Evolutionary conservation across 352 stramenopile species (phyloP), one percentile per base, ranked within the genome.

Genomic region (Thalassiosira ordinaria): DNA sequence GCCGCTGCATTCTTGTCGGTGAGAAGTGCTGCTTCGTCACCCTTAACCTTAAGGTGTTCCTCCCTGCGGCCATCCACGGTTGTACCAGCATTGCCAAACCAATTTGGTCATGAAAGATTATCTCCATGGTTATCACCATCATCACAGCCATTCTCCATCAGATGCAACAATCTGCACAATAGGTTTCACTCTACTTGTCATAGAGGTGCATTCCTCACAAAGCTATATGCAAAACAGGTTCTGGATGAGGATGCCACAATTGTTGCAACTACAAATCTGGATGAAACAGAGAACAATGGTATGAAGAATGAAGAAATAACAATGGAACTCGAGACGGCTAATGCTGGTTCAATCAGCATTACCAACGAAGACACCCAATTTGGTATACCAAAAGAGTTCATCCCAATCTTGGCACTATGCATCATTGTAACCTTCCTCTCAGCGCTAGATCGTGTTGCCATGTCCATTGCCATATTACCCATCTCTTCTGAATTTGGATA

Each of bases 381-480:
- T n/a, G n/a, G n/a, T n/a, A 52, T 59, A 37, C 62, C 47, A 20
- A 41, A 55, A 52, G 63, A 70, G n/a, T 79, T 79, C 61, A 59
- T 35, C 27, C 71, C 75, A 31, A 88, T 91, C 29, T 67, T 92
- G 13, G n/a, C 35, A 0, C 74, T 93, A 1, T 82, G 81, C 26
- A 91, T 86, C 47, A 53, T 80, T 16, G 80, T 91, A 4, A 85
- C 76, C 44, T 69, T 85, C 51, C 64, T 93, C 8, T 89, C 75
- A 13, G 74, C 88, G 49, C 56, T 93, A 0, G 88, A 93, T 53
- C 74, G 88, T 35, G 85, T 92, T 11, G 85, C 86, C 14, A 93
- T 93, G 88, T 81, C 63, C 9, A 88, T 93, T n/a, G 88, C 88
- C 1, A 78, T 93, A 8, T 29, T 93, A 24, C 84, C 88, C 2